These are phyloP conservation scores for Golovinomyces cichoracearum DNA, from an alignment of 2,329 filamentous ascomycete species.

Conservation along the genomic window DNA sequence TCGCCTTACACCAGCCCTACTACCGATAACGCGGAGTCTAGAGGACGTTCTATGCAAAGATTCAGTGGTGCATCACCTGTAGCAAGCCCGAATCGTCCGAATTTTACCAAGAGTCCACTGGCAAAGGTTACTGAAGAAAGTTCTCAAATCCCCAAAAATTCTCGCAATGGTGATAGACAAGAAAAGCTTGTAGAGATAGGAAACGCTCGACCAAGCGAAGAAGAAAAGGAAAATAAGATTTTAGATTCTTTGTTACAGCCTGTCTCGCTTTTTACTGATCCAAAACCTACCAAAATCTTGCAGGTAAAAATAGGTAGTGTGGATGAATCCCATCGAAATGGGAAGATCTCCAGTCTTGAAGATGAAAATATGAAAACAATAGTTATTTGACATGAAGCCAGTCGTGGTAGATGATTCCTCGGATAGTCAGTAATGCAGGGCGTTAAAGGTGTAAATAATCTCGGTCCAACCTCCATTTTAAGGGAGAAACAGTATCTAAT, in stretches of 20 bases:
- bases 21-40: slow-evolving; percentile 32
- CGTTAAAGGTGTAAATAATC: slow-evolving; percentile 9
- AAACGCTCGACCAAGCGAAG: slow-evolving; percentile 14
- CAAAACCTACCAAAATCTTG: slow-evolving; percentile 6
- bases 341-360: slow-evolving; percentile 13
- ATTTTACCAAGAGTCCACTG: slow-evolving; percentile 43
- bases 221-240: slow-evolving; percentile 8
- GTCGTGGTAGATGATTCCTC: slow-evolving; percentile 4
- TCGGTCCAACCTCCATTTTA: not conserved
- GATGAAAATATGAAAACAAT: slow-evolving; percentile 17
- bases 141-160: slow-evolving; percentile 9
- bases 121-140: slow-evolving; percentile 49
- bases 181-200: slow-evolving; percentile 16
- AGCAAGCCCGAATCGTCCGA: slow-evolving; percentile 37
- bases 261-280: slow-evolving; percentile 10
- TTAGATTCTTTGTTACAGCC: slow-evolving; percentile 11
- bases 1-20: slow-evolving; percentile 42
- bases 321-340: not conserved
- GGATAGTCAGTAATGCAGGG: slow-evolving; percentile 7
- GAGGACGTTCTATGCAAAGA: slow-evolving; percentile 47
- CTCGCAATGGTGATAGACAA: slow-evolving; percentile 8
- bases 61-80: slow-evolving; percentile 37
- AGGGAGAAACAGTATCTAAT: not conserved
- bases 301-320: slow-evolving; percentile 7
- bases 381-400: slow-evolving; percentile 13